A percentile compares a stretch with the other conserved stretches of the same genome.
Evolutionary conservation across 139 green algal genomes (phyloP).

Genomic region (Axilococcus clingmanii): DNA sequence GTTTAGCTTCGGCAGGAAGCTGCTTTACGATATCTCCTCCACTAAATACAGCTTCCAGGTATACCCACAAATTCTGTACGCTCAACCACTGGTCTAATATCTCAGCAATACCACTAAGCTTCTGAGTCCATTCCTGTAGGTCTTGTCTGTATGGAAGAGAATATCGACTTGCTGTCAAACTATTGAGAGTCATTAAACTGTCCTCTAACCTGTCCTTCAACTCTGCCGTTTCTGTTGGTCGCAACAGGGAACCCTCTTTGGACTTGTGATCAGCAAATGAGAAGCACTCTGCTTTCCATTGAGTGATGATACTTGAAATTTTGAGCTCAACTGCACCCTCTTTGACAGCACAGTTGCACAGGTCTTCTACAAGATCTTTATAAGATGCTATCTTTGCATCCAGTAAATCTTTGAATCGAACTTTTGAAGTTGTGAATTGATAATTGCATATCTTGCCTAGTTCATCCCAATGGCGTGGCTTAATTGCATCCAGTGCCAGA

Average conservation of each 20-base stretch:
- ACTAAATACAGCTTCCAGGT: conserved; percentile 93
- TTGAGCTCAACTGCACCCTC: conserved; percentile 88
- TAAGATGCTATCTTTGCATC: conserved; percentile 60
- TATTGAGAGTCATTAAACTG: conserved; percentile 82
- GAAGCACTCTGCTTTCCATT: conserved; percentile 41
- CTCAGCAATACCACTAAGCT: conserved; percentile 82
- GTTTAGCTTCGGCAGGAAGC: conserved; percentile 88
- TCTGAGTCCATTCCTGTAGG: conserved; percentile 59
- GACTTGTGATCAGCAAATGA: conserved; percentile 87
- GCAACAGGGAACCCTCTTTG: conserved; percentile 31
- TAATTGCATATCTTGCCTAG: conserved; percentile 68
- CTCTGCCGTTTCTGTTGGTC: conserved; percentile 72
- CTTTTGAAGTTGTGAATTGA: conserved; percentile 73
- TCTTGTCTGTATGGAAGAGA: conserved; percentile 70
- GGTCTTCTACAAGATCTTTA: conserved; percentile 81
- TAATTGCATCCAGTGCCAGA: conserved; percentile 25
- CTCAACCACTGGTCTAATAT: conserved; percentile 89
- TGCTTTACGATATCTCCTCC: conserved; percentile 95
- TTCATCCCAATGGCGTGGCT: conserved; percentile 69
- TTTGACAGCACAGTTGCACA: conserved; percentile 70
- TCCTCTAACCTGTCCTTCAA: conserved; percentile 94
- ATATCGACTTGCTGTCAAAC: conserved; percentile 90
- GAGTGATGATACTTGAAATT: conserved; percentile 38
- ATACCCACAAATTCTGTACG: conserved; percentile 92
- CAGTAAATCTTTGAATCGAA: conserved; percentile 86